Evolutionary conservation across 352 stramenopile species (phyloP), one percentile per base, ranked within the genome.

Genomic region (Phytophthora pini): DNA sequence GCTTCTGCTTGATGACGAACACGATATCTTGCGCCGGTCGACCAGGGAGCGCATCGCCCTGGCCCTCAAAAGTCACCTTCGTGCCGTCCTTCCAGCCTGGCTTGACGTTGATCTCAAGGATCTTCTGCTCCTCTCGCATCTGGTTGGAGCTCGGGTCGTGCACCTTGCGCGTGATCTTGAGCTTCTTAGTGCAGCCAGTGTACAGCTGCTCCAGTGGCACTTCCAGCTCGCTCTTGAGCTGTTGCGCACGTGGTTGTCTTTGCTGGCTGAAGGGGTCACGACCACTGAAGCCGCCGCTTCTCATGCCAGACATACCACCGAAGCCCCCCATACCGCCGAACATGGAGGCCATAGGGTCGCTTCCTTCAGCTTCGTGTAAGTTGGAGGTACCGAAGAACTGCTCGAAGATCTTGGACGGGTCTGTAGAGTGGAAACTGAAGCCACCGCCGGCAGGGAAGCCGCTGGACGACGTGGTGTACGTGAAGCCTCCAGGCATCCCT

Each of bases 61-160:
- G 76, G 26, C 92, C 86, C 76, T 98, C 97, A 71, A 98, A 99
- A 4, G 92, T 98, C 68, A 99, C 97, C 54, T 93, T 88, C 39
- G 98, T 98, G 47, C 97, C 97, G 43, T 98, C 84, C 59, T 98
- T 94, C 93, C 99, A 99, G 41, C 98, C 98, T n/a, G 95, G 93
- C 34, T 95, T 85, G 3, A 99, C 81, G 61, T 97, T 90, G 43
- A 99, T 91, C 22, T 98, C 98, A 22, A 99, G 74, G 36, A 95
- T 89, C 78, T 94, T 94, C 43, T 98, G 84, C 72, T 99, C 98
- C 68, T 98, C 94, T 40, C 97, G 97, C 13, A 97, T 68, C 59
- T 98, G 61, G 38, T 95, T 90, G 8, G 82, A 78, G 17, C 52
- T 79, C 12, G 82, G 71, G 61, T 91, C 90, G 38, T 82, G 89